Base-by-base conservation (phyloP, 352 stramenopile genomes). In the Phytopythium aichiense region DNA sequence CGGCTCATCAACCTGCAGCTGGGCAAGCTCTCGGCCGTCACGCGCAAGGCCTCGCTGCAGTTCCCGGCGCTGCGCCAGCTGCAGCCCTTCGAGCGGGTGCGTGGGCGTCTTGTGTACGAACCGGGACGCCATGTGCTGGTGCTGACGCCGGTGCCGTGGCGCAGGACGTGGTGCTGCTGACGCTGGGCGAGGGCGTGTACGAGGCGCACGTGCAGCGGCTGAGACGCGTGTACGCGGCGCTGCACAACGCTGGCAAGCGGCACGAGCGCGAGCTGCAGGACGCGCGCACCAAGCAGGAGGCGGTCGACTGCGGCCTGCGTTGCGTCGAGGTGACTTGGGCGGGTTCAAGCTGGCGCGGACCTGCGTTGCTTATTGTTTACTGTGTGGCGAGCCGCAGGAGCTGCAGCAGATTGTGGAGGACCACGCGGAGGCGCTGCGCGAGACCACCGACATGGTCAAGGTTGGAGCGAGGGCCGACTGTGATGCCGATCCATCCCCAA, bases 1-100 rank as follows among this genome's bases (percentile, higher is more conserved):
- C 76, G 87, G 1, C 77, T 92, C 50, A 94, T 95, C 65, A 93
- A 94, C 61, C 67, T 79, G 49, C 84, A 93, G 64, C 69, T 95
- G 23, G 58, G 50, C 28, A 91, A 89, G 65, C 81, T 95, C 9
- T 93, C 85, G 31, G 50, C 61, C 45, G 69, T 92, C 62, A 95
- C 87, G 43, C 77, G 84, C 0, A 74, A 95, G 62, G 67, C 71
- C 20, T 92, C 84, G 33, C 65, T 94, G 60, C 69, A 76, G 40
- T 95, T 94, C 45, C 87, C 87, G n/a, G 73, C 85, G 40, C 74
- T 95, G 23, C 83, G 81, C 61, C 74, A 63, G 22, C 76, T 95
- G 73, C 83, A 94, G 53, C 80, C 84, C 46, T 95, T 95, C 66
- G 87, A 95, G 60, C 72, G 81, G 37, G 84, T 93, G 50, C 56